These are phyloP conservation scores for Leccinum truebloodii DNA, from an alignment of 768 basidiomycete genomes.

Conservation along the genomic window DNA sequence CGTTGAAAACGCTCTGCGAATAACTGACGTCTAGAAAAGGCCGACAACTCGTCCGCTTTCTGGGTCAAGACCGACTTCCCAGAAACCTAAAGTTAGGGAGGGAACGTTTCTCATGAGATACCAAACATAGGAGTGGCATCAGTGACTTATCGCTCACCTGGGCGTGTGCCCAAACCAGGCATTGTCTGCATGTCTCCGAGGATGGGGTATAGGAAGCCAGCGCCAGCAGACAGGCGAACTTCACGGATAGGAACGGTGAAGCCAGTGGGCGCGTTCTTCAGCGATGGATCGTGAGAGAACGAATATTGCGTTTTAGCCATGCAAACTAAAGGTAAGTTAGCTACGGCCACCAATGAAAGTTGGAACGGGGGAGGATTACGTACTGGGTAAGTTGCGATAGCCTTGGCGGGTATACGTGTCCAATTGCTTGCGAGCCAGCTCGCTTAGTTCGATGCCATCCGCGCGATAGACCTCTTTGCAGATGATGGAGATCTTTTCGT, in stretches of 20 bases:
- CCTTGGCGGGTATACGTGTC: conserved; percentile 93
- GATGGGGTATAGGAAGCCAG: conserved; percentile 94
- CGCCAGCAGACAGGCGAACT: conserved; percentile 87
- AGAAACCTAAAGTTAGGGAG: conserved; percentile 59
- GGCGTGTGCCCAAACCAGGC: conserved; percentile 93
- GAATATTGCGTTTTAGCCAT: conserved; percentile 99
- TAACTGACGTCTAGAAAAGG: conserved; percentile 58
- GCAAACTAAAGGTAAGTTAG: conserved; percentile 56
- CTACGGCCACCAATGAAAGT: too few relatives aligned
- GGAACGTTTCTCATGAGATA: conserved; percentile 12
- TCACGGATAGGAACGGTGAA: conserved; percentile 92
- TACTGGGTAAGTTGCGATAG: conserved; percentile 75
- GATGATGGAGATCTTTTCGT: conserved; percentile 86
- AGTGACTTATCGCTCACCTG: conserved; percentile 48
- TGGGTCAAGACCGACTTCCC: conserved; percentile 83
- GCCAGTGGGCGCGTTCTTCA: conserved; percentile 89
- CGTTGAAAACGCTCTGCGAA: conserved; percentile 20
- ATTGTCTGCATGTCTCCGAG: conserved; percentile 98
- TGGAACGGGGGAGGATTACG: conserved; percentile 29
- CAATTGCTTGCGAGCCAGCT: conserved; percentile 80
- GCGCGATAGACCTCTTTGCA: conserved; percentile 93
- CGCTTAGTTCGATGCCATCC: conserved; percentile 85
- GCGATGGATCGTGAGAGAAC: conserved; percentile 90
- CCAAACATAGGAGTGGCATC: background rate
- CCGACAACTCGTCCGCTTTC: conserved; percentile 83